phyloP scores from a whole-genome alignment of 2,329 filamentous ascomycete genomes.

The Sphaerulina musiva region DNA sequence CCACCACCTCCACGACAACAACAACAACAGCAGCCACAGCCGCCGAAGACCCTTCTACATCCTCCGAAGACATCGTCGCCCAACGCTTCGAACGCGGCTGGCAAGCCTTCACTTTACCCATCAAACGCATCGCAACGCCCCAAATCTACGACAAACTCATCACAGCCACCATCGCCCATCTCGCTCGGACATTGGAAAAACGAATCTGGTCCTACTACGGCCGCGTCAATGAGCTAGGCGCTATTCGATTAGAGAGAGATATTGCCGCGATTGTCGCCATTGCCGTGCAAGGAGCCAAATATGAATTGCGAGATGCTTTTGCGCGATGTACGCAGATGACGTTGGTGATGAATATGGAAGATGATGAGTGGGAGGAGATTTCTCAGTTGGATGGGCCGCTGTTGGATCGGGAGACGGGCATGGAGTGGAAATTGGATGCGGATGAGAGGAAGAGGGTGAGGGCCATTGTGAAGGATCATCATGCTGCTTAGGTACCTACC shows the following conservation, averaged over 20 bases:
- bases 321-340: constrained; percentile 70
- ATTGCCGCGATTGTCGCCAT: constrained; percentile 66
- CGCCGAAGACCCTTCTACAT: constrained; percentile 41
- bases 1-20: too few relatives aligned
- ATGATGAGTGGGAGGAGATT: constrained; percentile 83
- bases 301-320: constrained; percentile 71
- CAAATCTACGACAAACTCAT: constrained; percentile 71
- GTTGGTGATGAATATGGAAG: constrained; percentile 88
- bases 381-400: constrained; percentile 41
- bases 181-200: constrained; percentile 78
- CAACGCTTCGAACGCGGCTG: constrained; percentile 78
- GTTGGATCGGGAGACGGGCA: constrained; percentile 53
- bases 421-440: constrained; percentile 63
- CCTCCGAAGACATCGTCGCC: constrained; percentile 58
- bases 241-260: constrained; percentile 77
- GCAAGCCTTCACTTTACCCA: constrained; percentile 76
- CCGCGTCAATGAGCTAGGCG: constrained; percentile 72
- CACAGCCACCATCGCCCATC: constrained; percentile 64
- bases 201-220: constrained; percentile 74
- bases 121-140: constrained; percentile 75
- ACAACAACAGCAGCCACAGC: constrained; percentile 28
- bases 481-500: neutral
- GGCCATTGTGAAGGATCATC: constrained; percentile 34
- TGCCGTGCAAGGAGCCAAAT: constrained; percentile 63
- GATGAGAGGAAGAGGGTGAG: constrained; percentile 71